A percentile compares a stretch with the other conserved stretches of the same genome.
These are phyloP conservation scores for Salvia rosmarinus DNA, from an alignment of 257 asterid genomes.

Conservation along the genomic window DNA sequence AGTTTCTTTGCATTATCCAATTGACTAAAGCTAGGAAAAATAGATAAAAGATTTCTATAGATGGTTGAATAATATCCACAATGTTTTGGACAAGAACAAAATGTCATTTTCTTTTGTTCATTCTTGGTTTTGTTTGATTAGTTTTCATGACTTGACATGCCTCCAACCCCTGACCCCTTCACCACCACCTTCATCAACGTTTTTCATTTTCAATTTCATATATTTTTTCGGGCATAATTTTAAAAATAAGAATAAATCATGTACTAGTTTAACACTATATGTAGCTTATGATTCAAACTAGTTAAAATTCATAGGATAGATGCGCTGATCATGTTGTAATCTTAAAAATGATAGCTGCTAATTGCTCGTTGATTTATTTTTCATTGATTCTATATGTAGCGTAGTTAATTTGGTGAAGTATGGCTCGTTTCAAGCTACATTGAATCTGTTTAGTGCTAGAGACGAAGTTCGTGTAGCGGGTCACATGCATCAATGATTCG, in stretches of 20 bases:
- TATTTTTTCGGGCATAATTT: conserved; percentile 8
- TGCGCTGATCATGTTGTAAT: background rate
- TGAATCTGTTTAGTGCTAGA: background rate
- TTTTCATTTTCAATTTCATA: background rate
- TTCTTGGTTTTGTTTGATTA: conserved; percentile 9
- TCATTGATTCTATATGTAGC: background rate
- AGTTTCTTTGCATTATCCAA: conserved; percentile 10
- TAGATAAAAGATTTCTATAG: background rate
- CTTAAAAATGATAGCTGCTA: background rate
- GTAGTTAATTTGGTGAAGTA: background rate
- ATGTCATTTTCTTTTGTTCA: background rate
- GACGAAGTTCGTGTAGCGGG: background rate
- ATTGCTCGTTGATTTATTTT: background rate
- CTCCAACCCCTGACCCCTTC: conserved; percentile 27
- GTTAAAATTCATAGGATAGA: background rate
- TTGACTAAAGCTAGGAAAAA: conserved; percentile 9
- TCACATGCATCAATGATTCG: background rate
- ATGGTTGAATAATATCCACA: background rate
- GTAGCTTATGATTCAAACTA: conserved; percentile 7
- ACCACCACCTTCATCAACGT: background rate
- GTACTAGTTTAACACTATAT: background rate
- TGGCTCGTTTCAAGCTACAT: background rate
- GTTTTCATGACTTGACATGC: conserved; percentile 21
- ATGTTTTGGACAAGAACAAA: conserved; percentile 12
- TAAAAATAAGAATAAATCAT: background rate